These are phyloP conservation scores for Macrolepiota fuliginosa DNA, from an alignment of 768 basidiomycete genomes.

Conservation along the genomic window DNA sequence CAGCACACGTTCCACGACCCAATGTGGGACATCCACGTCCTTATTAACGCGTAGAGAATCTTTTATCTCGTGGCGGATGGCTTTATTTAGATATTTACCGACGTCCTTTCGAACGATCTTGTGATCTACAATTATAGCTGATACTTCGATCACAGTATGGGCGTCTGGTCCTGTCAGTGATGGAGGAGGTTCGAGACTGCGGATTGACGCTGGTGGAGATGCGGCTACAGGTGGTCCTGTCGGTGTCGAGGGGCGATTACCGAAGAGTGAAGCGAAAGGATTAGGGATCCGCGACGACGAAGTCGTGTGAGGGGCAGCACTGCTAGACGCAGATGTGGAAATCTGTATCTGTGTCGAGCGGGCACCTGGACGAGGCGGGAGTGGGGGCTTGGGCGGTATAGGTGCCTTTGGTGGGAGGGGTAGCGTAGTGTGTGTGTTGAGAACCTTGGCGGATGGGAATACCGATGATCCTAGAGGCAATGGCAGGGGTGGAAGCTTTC, in stretches of 20 bases:
- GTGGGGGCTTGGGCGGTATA: conserved; percentile 25
- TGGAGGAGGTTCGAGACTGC: conserved; percentile 24
- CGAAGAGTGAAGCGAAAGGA: conserved; percentile 83
- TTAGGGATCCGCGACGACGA: conserved; percentile 53
- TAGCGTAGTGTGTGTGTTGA: conserved; percentile 41
- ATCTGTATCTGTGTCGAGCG: background rate
- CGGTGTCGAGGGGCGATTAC: conserved; percentile 16
- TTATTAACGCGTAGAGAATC: conserved; percentile 28
- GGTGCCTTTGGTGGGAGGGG: conserved; percentile 48
- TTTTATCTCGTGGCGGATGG: conserved; percentile 56
- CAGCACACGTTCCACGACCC: conserved; percentile 60
- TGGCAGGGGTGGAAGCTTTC: conserved; percentile 56
- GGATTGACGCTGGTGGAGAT: conserved; percentile 30
- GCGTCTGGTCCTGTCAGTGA: conserved; percentile 23
- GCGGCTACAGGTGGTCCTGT: conserved; percentile 18
- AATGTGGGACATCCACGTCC: conserved; percentile 29
- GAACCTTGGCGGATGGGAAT: conserved; percentile 49
- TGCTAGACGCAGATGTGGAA: conserved; percentile 12
- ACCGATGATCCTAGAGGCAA: conserved; percentile 27
- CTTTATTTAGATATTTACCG: conserved; percentile 49
- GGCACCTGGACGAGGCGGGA: background rate
- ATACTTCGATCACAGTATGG: conserved; percentile 41
- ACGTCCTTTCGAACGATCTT: conserved; percentile 53
- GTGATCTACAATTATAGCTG: conserved; percentile 56
- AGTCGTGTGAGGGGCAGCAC: background rate